A percentile compares a stretch with the other conserved stretches of the same genome.
phyloP scores from a whole-genome alignment of 2,329 filamentous ascomycete genomes.

The Aspergillus piperis region DNA sequence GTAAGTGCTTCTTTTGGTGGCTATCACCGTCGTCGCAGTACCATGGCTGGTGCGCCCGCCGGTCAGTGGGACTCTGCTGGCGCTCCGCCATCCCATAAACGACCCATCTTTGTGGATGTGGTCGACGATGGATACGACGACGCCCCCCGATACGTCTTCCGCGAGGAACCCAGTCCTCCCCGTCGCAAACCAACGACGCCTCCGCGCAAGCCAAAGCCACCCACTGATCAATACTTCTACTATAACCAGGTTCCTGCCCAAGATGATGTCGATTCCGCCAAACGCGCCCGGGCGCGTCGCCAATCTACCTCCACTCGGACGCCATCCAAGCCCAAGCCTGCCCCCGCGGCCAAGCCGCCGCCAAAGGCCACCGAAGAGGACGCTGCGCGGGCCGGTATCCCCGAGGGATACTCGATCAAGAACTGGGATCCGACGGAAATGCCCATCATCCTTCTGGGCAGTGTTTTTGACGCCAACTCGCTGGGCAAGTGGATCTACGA shows the following conservation, averaged over 20 bases:
- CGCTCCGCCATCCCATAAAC: slow-evolving; percentile 45
- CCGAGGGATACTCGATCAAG: slow-evolving; percentile 88
- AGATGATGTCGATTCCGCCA: slow-evolving; percentile 55
- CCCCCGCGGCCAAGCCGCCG: slow-evolving; percentile 38
- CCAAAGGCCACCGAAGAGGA: slow-evolving; percentile 66
- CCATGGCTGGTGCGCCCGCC: slow-evolving; percentile 46
- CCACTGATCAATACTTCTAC: slow-evolving; percentile 55
- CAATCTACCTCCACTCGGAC: slow-evolving; percentile 55
- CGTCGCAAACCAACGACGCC: slow-evolving; percentile 34
- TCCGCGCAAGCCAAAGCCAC: slow-evolving; percentile 45
- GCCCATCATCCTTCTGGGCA: slow-evolving; percentile 90
- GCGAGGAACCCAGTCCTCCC: slow-evolving; percentile 42
- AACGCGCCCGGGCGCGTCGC: slow-evolving; percentile 54
- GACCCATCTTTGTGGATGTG: slow-evolving; percentile 59
- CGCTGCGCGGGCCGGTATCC: slow-evolving; percentile 67
- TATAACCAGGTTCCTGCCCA: slow-evolving; percentile 56
- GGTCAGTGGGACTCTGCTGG: slow-evolving; percentile 21
- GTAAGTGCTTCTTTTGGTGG: slow-evolving; percentile 63
- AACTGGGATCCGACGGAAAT: slow-evolving; percentile 97
- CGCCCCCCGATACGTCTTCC: slow-evolving; percentile 47
- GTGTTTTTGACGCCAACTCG: slow-evolving; percentile 96
- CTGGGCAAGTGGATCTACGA: slow-evolving; percentile 99
- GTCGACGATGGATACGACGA: slow-evolving; percentile 58
- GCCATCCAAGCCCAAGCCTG: slow-evolving; percentile 45
- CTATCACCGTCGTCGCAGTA: slow-evolving; percentile 49